Percentiles rank a stretch among this genome's conserved stretches.
These are phyloP conservation scores for Firmiana major DNA, from an alignment of 345 rosid species.

Conservation along the genomic window DNA sequence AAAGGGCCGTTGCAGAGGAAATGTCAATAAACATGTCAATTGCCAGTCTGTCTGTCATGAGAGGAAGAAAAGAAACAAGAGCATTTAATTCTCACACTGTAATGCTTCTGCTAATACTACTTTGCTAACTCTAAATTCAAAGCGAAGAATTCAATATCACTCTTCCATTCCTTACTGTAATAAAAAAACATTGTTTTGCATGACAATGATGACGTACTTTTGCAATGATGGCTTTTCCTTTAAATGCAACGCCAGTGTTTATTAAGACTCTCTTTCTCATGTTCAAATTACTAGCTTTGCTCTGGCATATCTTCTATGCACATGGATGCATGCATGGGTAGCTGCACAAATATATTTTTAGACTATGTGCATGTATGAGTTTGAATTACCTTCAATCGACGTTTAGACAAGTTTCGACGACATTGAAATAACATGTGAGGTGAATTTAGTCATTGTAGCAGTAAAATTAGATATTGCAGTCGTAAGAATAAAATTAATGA, in stretches of 20 bases:
- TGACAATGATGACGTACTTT: slow-evolving; percentile 57
- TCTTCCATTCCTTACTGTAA: neutral
- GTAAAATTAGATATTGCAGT: too few species aligned
- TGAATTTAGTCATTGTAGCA: too few species aligned
- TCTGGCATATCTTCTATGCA: neutral
- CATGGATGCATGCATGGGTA: neutral
- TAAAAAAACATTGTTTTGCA: slow-evolving; percentile 25
- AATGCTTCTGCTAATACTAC: neutral
- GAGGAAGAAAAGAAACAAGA: slow-evolving; percentile 2
- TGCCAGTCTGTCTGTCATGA: neutral
- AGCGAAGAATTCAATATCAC: slow-evolving; percentile 16
- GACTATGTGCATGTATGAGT: too few species aligned
- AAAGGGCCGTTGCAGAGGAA: slow-evolving; percentile 41
- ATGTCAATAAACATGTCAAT: slow-evolving; percentile 18
- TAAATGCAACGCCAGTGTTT: slow-evolving; percentile 28
- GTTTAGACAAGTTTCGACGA: too few species aligned
- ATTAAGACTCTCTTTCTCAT: neutral
- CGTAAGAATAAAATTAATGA: too few species aligned
- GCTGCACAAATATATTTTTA: too few species aligned
- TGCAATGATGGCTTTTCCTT: slow-evolving; percentile 38
- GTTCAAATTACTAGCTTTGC: neutral
- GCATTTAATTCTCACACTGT: slow-evolving; percentile 25
- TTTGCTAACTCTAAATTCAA: slow-evolving; percentile 15
- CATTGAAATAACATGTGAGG: too few species aligned
- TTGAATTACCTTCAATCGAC: too few species aligned